Evolutionary conservation across 2,329 filamentous ascomycete species (phyloP).

Genomic region (Nemania serpens): DNA sequence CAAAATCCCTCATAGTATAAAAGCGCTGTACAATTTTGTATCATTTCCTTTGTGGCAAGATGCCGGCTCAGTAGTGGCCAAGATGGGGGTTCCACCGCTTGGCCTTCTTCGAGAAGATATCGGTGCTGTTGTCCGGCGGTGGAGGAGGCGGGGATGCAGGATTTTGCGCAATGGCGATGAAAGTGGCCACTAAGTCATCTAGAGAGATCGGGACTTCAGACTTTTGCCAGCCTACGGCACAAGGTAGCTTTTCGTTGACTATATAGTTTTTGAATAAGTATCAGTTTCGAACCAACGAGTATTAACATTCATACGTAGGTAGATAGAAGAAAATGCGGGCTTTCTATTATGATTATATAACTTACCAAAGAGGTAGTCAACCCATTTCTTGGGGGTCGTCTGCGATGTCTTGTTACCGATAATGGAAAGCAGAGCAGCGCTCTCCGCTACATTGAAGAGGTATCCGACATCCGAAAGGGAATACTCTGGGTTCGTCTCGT

Average conservation of each 20-base stretch:
- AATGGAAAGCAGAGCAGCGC: slow-evolving; percentile 51
- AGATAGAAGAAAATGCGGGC: no score
- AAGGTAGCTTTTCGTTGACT: slow-evolving; percentile 51
- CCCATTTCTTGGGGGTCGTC: slow-evolving; percentile 45
- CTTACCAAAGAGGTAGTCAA: slow-evolving; percentile 53
- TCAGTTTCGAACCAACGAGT: neutral
- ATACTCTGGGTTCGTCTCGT: slow-evolving; percentile 54
- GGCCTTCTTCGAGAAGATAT: no score
- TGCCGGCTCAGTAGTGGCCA: no score
- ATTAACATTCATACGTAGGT: neutral
- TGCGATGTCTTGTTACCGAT: slow-evolving; percentile 50
- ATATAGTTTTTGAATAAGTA: neutral
- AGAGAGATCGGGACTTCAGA: slow-evolving; percentile 15
- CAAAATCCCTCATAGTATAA: no score
- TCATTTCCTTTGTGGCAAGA: no score
- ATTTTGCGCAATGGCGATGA: neutral
- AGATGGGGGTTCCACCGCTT: no score
- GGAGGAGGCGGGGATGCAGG: neutral
- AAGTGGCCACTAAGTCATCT: slow-evolving; percentile 13
- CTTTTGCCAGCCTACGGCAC: slow-evolving; percentile 47
- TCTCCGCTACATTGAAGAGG: slow-evolving; percentile 53
- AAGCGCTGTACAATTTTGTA: no score
- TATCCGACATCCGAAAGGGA: slow-evolving; percentile 47
- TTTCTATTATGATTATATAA: neutral
- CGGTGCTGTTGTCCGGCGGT: no score